Conservation (phyloP, 306 rosid genomes). For the Sechiopsis laciniata region DNA sequence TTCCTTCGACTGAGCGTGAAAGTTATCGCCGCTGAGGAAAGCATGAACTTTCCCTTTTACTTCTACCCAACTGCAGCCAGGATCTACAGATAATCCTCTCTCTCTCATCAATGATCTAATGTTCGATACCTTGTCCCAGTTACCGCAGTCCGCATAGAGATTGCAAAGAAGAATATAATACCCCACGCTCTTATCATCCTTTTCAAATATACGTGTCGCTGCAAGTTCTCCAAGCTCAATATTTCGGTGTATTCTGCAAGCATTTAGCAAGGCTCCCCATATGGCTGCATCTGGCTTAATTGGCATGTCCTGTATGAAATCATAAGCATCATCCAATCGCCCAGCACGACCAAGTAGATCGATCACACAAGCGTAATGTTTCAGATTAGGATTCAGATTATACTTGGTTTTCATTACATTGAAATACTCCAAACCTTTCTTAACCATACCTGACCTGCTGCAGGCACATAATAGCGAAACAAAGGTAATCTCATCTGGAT, state of each 20-base stretch:
- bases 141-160: constrained; percentile 54
- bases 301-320: constrained; percentile 66
- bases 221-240: constrained; percentile 87
- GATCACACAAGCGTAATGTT: constrained; percentile 81
- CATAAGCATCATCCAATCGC: constrained; percentile 56
- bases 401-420: constrained; percentile 46
- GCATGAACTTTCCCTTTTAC: constrained; percentile 77
- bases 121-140: constrained; percentile 69
- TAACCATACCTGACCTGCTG: constrained; percentile 78
- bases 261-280: constrained; percentile 46
- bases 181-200: constrained; percentile 50
- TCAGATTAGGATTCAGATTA: constrained; percentile 60
- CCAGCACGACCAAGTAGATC: constrained; percentile 88
- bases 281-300: constrained; percentile 45
- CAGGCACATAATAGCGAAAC: constrained; percentile 70
- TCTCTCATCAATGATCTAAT: constrained; percentile 63
- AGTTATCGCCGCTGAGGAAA: constrained; percentile 65
- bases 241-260: constrained; percentile 60
- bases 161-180: constrained; percentile 73
- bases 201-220: constrained; percentile 50
- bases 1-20: constrained; percentile 64
- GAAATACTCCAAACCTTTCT: constrained; percentile 68
- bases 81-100: constrained; percentile 65
- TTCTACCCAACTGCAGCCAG: constrained; percentile 97
- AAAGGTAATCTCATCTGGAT: constrained; percentile 71